Evolutionary conservation across 2,329 filamentous ascomycete species (phyloP).

Genomic region (Aspergillus versicolor): DNA sequence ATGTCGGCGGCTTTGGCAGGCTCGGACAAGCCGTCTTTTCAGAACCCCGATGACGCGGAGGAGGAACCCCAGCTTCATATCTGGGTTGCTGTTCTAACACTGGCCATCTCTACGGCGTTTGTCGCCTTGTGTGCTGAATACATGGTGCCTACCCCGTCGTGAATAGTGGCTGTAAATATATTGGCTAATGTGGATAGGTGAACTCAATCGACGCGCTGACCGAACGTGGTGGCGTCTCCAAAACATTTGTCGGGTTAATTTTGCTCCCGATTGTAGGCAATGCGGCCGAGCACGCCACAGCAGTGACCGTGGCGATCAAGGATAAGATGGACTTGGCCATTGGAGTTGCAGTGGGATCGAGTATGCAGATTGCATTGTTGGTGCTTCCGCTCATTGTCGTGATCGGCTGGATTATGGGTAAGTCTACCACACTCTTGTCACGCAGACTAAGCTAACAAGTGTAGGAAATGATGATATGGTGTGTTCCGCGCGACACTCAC

Average conservation of each 20-base stretch:
- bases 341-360: constrained; percentile 64
- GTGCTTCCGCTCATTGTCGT: constrained; percentile 62
- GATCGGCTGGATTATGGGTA: constrained; percentile 59
- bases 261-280: constrained; percentile 66
- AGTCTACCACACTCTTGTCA: constrained; percentile 6
- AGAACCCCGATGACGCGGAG: constrained; percentile 66
- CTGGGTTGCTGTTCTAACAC: constrained; percentile 68
- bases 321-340: constrained; percentile 70
- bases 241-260: constrained; percentile 64
- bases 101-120: constrained; percentile 71
- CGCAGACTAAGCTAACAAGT: constrained; percentile 4
- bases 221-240: constrained; percentile 48
- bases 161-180: not conserved
- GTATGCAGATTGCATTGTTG: constrained; percentile 64
- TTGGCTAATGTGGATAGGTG: constrained; percentile 31
- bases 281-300: constrained; percentile 65
- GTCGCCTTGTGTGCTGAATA: constrained; percentile 75
- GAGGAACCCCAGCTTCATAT: constrained; percentile 75
- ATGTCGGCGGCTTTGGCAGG: constrained; percentile 53
- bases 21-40: constrained; percentile 46
- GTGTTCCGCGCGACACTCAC: constrained; percentile 6
- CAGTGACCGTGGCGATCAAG: constrained; percentile 61
- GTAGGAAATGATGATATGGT: constrained; percentile 57
- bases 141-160: constrained; percentile 44
- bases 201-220: constrained; percentile 58